Base-by-base conservation (phyloP, 2,329 filamentous ascomycete species). In the Fusarium tricinctum region DNA sequence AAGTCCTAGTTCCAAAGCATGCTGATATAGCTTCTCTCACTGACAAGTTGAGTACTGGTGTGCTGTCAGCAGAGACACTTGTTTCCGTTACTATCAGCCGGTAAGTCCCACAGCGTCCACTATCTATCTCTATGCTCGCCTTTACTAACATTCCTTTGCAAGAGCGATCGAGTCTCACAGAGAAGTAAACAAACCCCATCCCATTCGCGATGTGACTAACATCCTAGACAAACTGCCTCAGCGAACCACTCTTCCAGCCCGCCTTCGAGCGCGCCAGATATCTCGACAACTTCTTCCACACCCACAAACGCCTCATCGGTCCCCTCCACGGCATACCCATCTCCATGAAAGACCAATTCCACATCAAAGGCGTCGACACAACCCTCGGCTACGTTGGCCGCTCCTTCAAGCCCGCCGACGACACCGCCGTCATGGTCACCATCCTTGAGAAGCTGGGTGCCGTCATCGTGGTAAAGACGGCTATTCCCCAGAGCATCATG, bases 401-500 rank as follows among this genome's bases (percentile, higher is more conserved):
- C 0, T 53, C 50, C 0, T 53, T 53, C n/a, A 53, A 53, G 17
- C 50, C 50, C 6, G 30, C 42, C 7, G 6, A 9, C 17, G 50
- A 33, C 0, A 53, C 32, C 2, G 50, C 50, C 12, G 50, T 53
- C 0, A 35, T 53, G 50, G 50, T 53, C 3, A 19, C 17, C 2
- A 17, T 53, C 5, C n/a, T 53, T 0, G 50, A 53, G 2, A 48
- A 53, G n/a, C 50, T 53, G 0, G 50, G 50, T 8, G 50, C 50
- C 6, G 14, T 47, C 28, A 53, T 53, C 6, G 35, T 53, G 33
- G 47, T 42, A 0, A 53, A 53, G 6, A 53, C 50, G 3, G 40
- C 46, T 15, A 53, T 53, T 1, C 50, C 50, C 5, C 50, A 53
- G 22, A 53, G 50, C 14, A 53, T 53, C 22, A 53, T 53, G 50